Conservation (phyloP, 345 rosid species). For the Turnera subulata region DNA sequence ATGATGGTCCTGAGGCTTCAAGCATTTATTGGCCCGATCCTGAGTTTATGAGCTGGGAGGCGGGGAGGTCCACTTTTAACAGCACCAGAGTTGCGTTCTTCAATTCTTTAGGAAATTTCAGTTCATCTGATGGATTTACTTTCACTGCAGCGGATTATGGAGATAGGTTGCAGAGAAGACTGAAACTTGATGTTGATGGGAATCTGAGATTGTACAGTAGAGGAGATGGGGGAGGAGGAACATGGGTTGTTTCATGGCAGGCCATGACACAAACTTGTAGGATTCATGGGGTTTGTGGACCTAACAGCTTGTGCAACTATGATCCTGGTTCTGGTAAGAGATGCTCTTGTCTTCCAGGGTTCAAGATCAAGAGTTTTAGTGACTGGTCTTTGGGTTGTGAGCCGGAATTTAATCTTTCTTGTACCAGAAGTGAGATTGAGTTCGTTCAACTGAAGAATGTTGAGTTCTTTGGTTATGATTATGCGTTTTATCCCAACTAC, state of each 20-base stretch:
- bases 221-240: neutral
- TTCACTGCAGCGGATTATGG: too few relatives aligned
- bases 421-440: neutral
- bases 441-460: neutral
- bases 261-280: neutral
- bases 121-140: too few relatives aligned
- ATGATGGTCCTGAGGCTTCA: too few relatives aligned
- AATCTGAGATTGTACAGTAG: conserved; percentile 1
- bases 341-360: conserved; percentile 8
- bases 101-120: neutral
- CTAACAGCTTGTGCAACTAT: neutral
- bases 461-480: conserved; percentile 13
- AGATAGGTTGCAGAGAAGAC: too few relatives aligned
- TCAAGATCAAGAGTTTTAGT: neutral
- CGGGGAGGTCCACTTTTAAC: neutral
- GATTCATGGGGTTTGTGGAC: conserved; percentile 7
- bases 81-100: conserved; percentile 3
- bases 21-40: conserved; percentile 5
- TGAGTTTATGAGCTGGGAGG: neutral
- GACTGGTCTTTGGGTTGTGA: conserved; percentile 8
- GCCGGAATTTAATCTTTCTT: conserved; percentile 1
- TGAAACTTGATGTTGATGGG: neutral
- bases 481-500: neutral
- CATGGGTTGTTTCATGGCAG: conserved; percentile 6
- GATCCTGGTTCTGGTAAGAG: neutral